phyloP scores from a whole-genome alignment of 2,329 filamentous ascomycete genomes.

The Pseudogymnoascus sp. region DNA sequence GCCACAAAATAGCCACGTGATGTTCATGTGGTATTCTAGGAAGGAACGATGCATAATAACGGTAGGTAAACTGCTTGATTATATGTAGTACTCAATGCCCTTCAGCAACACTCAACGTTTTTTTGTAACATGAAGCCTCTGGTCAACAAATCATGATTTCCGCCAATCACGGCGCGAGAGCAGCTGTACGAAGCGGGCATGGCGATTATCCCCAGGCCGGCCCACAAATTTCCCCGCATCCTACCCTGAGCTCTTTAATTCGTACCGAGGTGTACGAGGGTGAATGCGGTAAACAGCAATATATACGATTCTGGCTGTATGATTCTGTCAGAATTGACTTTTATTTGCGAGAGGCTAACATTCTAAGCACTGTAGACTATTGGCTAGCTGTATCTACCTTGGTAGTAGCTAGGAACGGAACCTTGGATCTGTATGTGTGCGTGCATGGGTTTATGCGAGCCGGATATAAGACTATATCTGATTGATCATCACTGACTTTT shows the following conservation, averaged over 20 bases:
- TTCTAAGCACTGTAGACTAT: not conserved
- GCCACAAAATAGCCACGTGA: not conserved
- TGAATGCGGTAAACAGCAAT: not conserved
- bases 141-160: not conserved
- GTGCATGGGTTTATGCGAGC: not conserved
- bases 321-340: not conserved
- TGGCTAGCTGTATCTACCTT: not conserved
- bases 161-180: not conserved
- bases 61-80: not conserved
- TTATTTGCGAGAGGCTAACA: not conserved
- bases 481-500: not conserved
- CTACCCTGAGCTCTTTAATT: not conserved
- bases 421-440: not conserved
- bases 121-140: not conserved
- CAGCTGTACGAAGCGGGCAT: not conserved
- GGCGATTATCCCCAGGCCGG: not conserved
- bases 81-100: not conserved
- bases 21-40: not conserved
- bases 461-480: not conserved
- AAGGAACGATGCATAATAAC: not conserved
- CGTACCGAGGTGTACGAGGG: not conserved
- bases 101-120: not conserved
- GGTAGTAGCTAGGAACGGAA: not conserved
- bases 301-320: slow-evolving; percentile 2
- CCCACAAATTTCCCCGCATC: not conserved